These are phyloP conservation scores for Trichoderma atrobrunneum DNA, from an alignment of 2,329 filamentous ascomycete species.

Conservation along the genomic window DNA sequence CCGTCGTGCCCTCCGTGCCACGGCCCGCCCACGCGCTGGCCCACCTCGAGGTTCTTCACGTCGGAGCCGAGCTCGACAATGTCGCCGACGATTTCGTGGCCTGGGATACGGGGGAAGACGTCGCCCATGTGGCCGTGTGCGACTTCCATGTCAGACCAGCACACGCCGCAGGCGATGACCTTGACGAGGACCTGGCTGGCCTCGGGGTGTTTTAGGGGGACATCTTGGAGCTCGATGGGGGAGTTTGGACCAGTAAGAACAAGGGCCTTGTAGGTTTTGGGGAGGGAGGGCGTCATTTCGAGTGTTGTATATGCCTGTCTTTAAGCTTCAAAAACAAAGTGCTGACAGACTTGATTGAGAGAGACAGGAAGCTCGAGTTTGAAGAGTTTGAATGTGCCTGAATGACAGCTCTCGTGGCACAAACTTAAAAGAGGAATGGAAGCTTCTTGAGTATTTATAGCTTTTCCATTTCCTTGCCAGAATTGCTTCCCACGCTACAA, in stretches of 20 bases:
- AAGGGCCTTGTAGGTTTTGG: slow-evolving; percentile 66
- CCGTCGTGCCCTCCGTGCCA: slow-evolving; percentile 55
- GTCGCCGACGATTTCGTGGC: slow-evolving; percentile 68
- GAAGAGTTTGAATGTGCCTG: neutral
- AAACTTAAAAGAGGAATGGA: neutral
- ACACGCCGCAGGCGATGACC: slow-evolving; percentile 69
- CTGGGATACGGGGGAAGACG: slow-evolving; percentile 60
- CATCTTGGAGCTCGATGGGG: slow-evolving; percentile 57
- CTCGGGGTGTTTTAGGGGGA: slow-evolving; percentile 55
- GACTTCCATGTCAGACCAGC: slow-evolving; percentile 58
- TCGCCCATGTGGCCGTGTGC: slow-evolving; percentile 49
- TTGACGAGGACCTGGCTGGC: slow-evolving; percentile 65
- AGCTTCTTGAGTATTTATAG: neutral
- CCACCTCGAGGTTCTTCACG: slow-evolving; percentile 56
- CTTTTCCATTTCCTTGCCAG: neutral
- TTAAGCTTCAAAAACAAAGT: neutral
- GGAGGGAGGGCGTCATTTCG: slow-evolving; percentile 40
- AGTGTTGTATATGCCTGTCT: neutral
- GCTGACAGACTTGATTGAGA: neutral
- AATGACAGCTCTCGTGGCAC: neutral
- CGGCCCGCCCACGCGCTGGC: slow-evolving; percentile 59
- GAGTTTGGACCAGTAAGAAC: slow-evolving; percentile 53
- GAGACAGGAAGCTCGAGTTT: neutral
- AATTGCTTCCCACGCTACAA: neutral
- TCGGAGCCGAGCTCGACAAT: slow-evolving; percentile 57